Conservation (phyloP, 2,329 filamentous ascomycete genomes). For the Colletotrichum euphorbiae region DNA sequence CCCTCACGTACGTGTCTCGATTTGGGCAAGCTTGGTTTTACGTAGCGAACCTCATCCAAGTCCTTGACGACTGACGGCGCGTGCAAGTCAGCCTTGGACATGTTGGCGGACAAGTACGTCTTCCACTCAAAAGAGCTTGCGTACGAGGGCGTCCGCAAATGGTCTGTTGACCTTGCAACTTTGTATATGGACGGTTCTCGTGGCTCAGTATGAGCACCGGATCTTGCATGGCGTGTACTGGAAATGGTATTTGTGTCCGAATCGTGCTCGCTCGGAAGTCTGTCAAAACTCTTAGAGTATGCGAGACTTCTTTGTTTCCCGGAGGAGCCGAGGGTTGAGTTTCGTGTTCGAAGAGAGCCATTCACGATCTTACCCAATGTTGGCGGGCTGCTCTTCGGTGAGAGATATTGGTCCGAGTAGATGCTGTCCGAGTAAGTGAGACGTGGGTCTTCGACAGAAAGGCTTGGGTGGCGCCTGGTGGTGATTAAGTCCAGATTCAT, state of each 20-base stretch:
- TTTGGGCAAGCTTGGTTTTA: slow-evolving; percentile 42
- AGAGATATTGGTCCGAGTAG: slow-evolving; percentile 54
- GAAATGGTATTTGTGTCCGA: not conserved
- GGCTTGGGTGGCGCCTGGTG: slow-evolving; percentile 53
- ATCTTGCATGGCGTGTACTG: not conserved
- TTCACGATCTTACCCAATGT: not conserved
- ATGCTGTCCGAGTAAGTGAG: slow-evolving; percentile 60
- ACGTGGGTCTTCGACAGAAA: slow-evolving; percentile 53
- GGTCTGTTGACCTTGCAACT: slow-evolving; percentile 46
- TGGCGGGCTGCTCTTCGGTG: not conserved
- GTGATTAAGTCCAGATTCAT: slow-evolving; percentile 51
- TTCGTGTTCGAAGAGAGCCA: not conserved
- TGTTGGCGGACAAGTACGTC: slow-evolving; percentile 64
- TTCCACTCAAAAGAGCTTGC: slow-evolving; percentile 67
- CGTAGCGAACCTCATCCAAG: slow-evolving; percentile 34
- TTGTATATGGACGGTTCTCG: slow-evolving; percentile 13
- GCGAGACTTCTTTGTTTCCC: not conserved
- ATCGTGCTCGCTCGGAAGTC: not conserved
- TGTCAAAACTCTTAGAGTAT: not conserved
- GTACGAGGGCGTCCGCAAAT: slow-evolving; percentile 51
- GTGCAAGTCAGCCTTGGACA: slow-evolving; percentile 50
- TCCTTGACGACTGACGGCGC: not conserved
- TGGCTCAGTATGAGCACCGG: not conserved
- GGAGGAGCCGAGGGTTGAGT: not conserved
- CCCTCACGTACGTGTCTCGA: slow-evolving; percentile 60